Evolutionary conservation across 805 yeast genomes (phyloP).

Genomic region (Nakazawaea anatomiae): DNA sequence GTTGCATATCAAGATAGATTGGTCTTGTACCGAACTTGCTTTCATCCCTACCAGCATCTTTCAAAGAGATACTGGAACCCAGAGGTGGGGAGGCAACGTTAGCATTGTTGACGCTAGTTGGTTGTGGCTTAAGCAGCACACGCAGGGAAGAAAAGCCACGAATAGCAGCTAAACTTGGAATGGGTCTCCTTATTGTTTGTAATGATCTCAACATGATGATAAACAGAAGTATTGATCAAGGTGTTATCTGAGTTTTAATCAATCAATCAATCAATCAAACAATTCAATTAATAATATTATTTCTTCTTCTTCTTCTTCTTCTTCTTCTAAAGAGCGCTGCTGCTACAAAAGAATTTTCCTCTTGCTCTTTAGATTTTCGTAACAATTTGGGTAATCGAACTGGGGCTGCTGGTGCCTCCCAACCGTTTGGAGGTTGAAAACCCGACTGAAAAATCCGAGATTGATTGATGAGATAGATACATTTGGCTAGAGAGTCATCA

Average conservation of each 20-base stretch:
- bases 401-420: background rate
- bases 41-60: constrained; percentile 38
- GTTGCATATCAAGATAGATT: constrained; percentile 94
- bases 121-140: constrained; percentile 4
- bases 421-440: background rate
- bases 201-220: too few relatives aligned
- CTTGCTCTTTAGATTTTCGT: too few relatives aligned
- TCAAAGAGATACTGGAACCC: constrained; percentile 40
- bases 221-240: too few relatives aligned
- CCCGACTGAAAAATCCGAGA: background rate
- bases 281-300: too few relatives aligned
- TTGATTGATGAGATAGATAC: too few relatives aligned
- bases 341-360: too few relatives aligned
- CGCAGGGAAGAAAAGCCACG: background rate
- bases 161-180: background rate
- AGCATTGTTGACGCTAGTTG: constrained; percentile 16
- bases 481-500: background rate
- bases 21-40: constrained; percentile 69
- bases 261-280: too few relatives aligned
- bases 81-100: constrained; percentile 31
- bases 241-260: too few relatives aligned
- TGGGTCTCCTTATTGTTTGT: background rate
- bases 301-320: too few relatives aligned
- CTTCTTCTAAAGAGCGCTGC: too few relatives aligned
- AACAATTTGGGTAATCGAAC: background rate